Percentiles rank a stretch among this genome's conserved stretches.
phyloP scores from a whole-genome alignment of 768 basidiomycete species.

The Rhizopogon vulgaris region DNA sequence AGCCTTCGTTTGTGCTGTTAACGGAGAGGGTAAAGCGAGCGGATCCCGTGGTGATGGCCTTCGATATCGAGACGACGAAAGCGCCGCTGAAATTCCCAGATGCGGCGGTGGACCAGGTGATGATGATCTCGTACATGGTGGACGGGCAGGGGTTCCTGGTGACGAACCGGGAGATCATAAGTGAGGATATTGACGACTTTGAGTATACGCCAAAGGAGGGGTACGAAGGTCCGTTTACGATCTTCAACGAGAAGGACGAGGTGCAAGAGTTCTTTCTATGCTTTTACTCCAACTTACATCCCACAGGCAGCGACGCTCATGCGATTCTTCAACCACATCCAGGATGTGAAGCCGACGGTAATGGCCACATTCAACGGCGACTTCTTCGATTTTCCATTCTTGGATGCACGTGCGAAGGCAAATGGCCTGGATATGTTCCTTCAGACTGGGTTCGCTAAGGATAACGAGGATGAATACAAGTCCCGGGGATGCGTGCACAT shows the following conservation, averaged over 20 bases:
- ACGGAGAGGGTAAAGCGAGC: slow-evolving; percentile 92
- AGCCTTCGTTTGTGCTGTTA: slow-evolving; percentile 66
- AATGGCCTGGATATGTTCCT: slow-evolving; percentile 96
- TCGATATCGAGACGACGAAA: slow-evolving; percentile 98
- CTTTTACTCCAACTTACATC: neutral
- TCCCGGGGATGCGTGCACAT: slow-evolving; percentile 89
- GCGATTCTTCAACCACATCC: slow-evolving; percentile 91
- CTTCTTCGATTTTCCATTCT: slow-evolving; percentile 98
- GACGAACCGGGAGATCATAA: slow-evolving; percentile 95
- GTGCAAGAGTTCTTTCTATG: slow-evolving; percentile 31
- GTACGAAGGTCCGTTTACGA: slow-evolving; percentile 91
- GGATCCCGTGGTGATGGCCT: slow-evolving; percentile 98
- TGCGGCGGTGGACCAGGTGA: slow-evolving; percentile 92
- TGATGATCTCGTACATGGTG: slow-evolving; percentile 99
- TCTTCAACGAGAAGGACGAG: slow-evolving; percentile 94
- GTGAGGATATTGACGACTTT: slow-evolving; percentile 96
- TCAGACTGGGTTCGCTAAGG: slow-evolving; percentile 89
- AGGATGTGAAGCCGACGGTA: slow-evolving; percentile 90
- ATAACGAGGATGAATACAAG: slow-evolving; percentile 94
- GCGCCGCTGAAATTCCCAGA: slow-evolving; percentile 99
- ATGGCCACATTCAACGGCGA: slow-evolving; percentile 99
- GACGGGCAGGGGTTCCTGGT: slow-evolving; percentile 97
- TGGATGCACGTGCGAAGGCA: slow-evolving; percentile 73
- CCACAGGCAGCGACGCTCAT: slow-evolving; percentile 69
- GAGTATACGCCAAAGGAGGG: slow-evolving; percentile 99